These are phyloP conservation scores for Ceratobasidium sp. DNA, from an alignment of 1,284 basidiomycete species.

Conservation along the genomic window DNA sequence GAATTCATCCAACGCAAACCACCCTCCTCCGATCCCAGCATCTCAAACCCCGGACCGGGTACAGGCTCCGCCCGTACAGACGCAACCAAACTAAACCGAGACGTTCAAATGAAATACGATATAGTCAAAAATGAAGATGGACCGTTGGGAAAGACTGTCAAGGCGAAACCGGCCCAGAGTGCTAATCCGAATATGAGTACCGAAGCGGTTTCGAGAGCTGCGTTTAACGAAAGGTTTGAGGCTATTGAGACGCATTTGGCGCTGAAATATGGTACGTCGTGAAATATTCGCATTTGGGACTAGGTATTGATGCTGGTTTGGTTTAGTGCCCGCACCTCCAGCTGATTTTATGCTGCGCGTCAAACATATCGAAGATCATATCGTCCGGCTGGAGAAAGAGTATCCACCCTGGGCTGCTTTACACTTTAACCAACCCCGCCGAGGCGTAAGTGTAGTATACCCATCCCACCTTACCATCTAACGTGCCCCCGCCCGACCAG, in stretches of 20 bases:
- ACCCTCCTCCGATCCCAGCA: constrained; percentile 53
- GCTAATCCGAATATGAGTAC: constrained; percentile 51
- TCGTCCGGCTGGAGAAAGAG: constrained; percentile 77
- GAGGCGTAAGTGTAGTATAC: constrained; percentile 69
- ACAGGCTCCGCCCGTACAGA: constrained; percentile 76
- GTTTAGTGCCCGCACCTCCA: constrained; percentile 75
- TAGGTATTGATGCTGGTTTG: not conserved
- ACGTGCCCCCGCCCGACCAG: constrained; percentile 56
- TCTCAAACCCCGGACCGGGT: not conserved
- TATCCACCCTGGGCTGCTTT: constrained; percentile 86
- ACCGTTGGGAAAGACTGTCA: constrained; percentile 64
- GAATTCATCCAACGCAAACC: constrained; percentile 77
- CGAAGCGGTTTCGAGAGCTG: constrained; percentile 68
- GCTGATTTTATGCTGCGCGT: constrained; percentile 72
- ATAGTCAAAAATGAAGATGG: constrained; percentile 83
- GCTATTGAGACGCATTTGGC: constrained; percentile 78
- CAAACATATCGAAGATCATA: constrained; percentile 78
- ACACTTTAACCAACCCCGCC: constrained; percentile 82
- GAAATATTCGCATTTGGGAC: constrained; percentile 8
- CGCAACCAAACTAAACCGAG: constrained; percentile 75
- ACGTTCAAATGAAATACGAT: constrained; percentile 84
- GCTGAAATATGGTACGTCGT: constrained; percentile 73
- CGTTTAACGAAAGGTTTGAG: constrained; percentile 66
- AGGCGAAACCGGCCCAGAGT: constrained; percentile 51
- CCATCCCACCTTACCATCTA: not conserved